These are phyloP conservation scores for Phytopythium cucurbitacearum DNA, from an alignment of 352 stramenopile genomes.

Conservation along the genomic window DNA sequence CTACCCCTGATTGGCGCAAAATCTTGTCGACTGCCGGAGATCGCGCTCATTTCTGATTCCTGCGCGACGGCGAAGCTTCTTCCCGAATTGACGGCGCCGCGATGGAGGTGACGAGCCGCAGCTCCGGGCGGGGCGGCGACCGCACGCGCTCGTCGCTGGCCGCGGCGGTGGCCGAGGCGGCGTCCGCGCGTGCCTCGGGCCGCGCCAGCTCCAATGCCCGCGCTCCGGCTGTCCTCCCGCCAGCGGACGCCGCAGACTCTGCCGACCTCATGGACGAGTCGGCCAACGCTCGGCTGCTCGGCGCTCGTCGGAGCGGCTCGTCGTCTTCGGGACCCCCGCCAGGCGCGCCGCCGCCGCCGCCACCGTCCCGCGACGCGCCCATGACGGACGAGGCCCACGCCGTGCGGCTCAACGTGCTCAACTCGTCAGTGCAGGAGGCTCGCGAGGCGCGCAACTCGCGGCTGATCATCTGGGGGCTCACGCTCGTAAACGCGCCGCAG, in stretches of 20 bases:
- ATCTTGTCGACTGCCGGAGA: neutral
- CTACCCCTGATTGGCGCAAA: too few relatives aligned
- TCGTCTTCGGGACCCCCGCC: neutral
- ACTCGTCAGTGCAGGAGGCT: constrained; percentile 76
- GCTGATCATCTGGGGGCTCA: constrained; percentile 76
- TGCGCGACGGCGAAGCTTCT: too few relatives aligned
- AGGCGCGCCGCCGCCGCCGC: neutral
- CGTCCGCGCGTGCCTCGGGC: neutral
- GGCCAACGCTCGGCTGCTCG: neutral
- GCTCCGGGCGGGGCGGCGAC: neutral
- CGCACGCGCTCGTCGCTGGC: constrained; percentile 1
- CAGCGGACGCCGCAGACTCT: neutral
- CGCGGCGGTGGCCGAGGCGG: constrained; percentile 2
- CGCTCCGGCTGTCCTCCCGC: too few relatives aligned
- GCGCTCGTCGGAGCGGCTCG: neutral
- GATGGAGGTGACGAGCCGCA: too few relatives aligned
- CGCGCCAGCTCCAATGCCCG: too few relatives aligned
- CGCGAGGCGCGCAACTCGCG: constrained; percentile 75
- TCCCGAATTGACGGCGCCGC: too few relatives aligned
- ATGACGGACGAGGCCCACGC: constrained; percentile 66
- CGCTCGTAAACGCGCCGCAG: constrained; percentile 74
- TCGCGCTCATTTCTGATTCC: too few relatives aligned
- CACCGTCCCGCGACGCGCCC: constrained; percentile 1
- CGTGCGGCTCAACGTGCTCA: constrained; percentile 81
- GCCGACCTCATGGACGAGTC: neutral